These are phyloP conservation scores for Geranium incanum DNA, from an alignment of 441 rosid genomes.

Conservation along the genomic window DNA sequence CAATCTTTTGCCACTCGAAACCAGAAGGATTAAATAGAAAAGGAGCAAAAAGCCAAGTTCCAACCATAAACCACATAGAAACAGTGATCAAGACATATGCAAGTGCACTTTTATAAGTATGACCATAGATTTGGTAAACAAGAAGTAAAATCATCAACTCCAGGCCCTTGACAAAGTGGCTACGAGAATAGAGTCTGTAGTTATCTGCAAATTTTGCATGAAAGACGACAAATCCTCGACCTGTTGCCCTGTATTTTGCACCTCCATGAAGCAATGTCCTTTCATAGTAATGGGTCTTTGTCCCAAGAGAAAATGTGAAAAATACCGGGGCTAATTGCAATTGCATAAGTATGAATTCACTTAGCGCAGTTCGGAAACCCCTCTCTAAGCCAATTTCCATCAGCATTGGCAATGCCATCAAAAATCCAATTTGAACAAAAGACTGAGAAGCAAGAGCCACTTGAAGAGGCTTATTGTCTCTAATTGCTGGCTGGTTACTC, in stretches of 20 bases:
- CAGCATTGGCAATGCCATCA: slow-evolving; percentile 97
- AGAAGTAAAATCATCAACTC: slow-evolving; percentile 91
- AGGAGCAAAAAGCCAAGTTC: slow-evolving; percentile 98
- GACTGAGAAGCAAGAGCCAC: slow-evolving; percentile 99
- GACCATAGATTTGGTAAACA: slow-evolving; percentile 82
- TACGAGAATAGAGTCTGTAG: slow-evolving; percentile 89
- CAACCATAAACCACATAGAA: slow-evolving; percentile 99
- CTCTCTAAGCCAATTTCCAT: slow-evolving; percentile 98
- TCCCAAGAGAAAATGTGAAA: slow-evolving; percentile 97
- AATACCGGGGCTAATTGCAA: slow-evolving; percentile 94
- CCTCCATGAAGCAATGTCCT: slow-evolving; percentile 97
- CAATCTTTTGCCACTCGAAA: slow-evolving; percentile 97
- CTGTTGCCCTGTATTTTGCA: slow-evolving; percentile 92
- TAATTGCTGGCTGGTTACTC: slow-evolving; percentile 58
- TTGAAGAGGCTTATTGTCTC: slow-evolving; percentile 91
- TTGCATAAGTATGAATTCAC: slow-evolving; percentile 96
- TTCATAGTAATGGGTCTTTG: slow-evolving; percentile 95
- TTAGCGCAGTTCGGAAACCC: slow-evolving; percentile 92
- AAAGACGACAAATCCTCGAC: slow-evolving; percentile 71
- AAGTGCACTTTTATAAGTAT: slow-evolving; percentile 70
- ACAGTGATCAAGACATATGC: slow-evolving; percentile 80
- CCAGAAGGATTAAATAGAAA: slow-evolving; percentile 46
- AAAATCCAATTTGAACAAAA: slow-evolving; percentile 88
- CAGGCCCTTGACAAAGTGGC: slow-evolving; percentile 95
- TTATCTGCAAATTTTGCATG: slow-evolving; percentile 77